Conservation (phyloP, 2,329 filamentous ascomycete species). For the Aspergillus novofumigatus region DNA sequence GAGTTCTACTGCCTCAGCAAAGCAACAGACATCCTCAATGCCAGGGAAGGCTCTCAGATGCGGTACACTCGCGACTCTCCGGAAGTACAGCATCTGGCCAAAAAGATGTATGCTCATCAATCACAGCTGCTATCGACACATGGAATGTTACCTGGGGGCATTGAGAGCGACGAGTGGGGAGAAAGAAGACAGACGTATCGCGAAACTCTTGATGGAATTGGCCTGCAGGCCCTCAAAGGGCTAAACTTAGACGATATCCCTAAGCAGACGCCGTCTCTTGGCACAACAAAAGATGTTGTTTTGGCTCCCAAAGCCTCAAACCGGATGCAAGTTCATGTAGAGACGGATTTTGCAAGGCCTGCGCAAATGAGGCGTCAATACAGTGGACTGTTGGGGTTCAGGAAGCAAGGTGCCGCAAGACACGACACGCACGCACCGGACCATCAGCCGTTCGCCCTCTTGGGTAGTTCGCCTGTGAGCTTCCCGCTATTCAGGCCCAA, state of each 20-base stretch:
- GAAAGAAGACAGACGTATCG: conserved; percentile 39
- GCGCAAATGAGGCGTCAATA: conserved; percentile 6
- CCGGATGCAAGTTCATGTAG: conserved; percentile 13
- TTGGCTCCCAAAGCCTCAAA: conserved; percentile 18
- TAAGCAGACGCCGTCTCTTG: conserved; percentile 17
- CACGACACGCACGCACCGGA: conserved; percentile 17
- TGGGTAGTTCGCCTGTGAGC: conserved; percentile 29
- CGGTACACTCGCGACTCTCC: conserved; percentile 39
- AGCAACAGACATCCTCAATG: conserved; percentile 44
- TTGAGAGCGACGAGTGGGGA: conserved; percentile 37
- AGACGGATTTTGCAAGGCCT: conserved; percentile 11
- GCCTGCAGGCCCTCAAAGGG: conserved; percentile 34
- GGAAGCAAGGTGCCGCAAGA: conserved; percentile 14
- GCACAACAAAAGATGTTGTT: conserved; percentile 17
- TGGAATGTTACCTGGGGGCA: conserved; percentile 37
- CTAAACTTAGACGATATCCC: conserved; percentile 23
- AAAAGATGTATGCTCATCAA: conserved; percentile 39
- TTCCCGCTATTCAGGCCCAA: conserved; percentile 28
- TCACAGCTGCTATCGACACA: conserved; percentile 40
- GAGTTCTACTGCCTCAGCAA: conserved; percentile 43
- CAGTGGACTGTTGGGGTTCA: conserved; percentile 13
- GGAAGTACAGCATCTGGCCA: conserved; percentile 40
- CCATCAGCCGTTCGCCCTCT: conserved; percentile 20
- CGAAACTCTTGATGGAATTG: conserved; percentile 41
- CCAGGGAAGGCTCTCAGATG: conserved; percentile 29